Base-by-base conservation (phyloP, 352 stramenopile genomes). In the Phytophthora fragariaefolia region DNA sequence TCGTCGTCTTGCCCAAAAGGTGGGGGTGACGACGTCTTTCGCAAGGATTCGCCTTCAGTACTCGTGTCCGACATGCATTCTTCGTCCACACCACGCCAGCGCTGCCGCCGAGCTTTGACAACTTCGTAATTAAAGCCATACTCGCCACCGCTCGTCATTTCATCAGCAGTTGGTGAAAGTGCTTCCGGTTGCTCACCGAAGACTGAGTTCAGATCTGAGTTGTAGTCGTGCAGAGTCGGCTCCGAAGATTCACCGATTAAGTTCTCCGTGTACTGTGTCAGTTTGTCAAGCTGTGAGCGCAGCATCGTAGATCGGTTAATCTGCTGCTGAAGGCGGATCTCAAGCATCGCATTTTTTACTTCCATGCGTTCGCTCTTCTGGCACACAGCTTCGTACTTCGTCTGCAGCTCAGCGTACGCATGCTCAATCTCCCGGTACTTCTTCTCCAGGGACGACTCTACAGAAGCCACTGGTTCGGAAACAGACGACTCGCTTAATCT, bases 251-350 rank as follows among this genome's bases (percentile, higher is more conserved):
- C 79, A 32, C 72, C 71, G 27, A 90, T 85, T 18, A 89, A 43
- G 13, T 85, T 90, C 56, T 89, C 85, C 7, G 79, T 87, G 57
- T 91, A 91, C 66, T 87, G 69, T 27, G 85, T 90, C 34, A 91
- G 57, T 51, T 91, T 85, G 64, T 90, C 82, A 8, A 93, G 72
- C 45, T 91, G 80, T 10, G 77, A 77, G 27, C 85, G 85, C 20
- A 93, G 72, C 55, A 82, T 84, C 47, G 85, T 74, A 32, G 85
- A 84, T 7, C 84, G 67, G 23, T 80, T 87, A 1, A 77, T 87
- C 62, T 93, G 77, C 49, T 92, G 81, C 36, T 86, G 76, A 26
- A 93, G 69, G 24, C 75, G 71, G 15, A 87, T 88, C 63, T 90
- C 81, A 3, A 93, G 63, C 74, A 85, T 78, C 18, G 73, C 72